Percentiles rank a stretch among this genome's conserved stretches.
phyloP scores from a whole-genome alignment of 345 rosid species.

The Noccaea bulbosa region DNA sequence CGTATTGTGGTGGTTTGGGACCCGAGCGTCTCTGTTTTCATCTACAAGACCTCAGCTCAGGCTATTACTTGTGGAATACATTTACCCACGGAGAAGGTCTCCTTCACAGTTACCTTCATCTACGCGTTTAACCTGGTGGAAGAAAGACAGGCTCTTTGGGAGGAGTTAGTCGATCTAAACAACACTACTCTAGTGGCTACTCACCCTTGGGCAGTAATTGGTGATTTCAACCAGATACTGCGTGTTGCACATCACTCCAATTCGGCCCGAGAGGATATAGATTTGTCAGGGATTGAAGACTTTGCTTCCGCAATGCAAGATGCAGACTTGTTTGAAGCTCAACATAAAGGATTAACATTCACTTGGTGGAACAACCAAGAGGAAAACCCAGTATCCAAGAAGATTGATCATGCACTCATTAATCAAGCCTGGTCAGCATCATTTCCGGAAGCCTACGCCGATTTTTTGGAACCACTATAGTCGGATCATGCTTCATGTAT shows the following conservation, averaged over 20 bases:
- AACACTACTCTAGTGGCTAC: neutral
- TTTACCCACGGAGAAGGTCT: neutral
- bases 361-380: neutral
- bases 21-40: neutral
- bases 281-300: accelerated
- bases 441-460: neutral
- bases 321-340: neutral
- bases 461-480: neutral
- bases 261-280: accelerated
- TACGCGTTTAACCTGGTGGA: neutral
- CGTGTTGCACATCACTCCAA: neutral
- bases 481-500: neutral
- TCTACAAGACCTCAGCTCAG: neutral
- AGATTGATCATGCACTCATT: neutral
- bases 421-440: too few relatives aligned
- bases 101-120: neutral
- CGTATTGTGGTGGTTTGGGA: neutral
- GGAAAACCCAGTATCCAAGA: neutral
- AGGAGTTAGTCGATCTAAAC: neutral
- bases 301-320: neutral
- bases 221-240: neutral
- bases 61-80: neutral
- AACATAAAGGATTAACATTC: neutral
- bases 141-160: neutral
- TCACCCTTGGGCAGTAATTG: neutral